Evolutionary conservation across 2,329 filamentous ascomycete genomes (phyloP).

Genomic region (Colletotrichum aenigma): DNA sequence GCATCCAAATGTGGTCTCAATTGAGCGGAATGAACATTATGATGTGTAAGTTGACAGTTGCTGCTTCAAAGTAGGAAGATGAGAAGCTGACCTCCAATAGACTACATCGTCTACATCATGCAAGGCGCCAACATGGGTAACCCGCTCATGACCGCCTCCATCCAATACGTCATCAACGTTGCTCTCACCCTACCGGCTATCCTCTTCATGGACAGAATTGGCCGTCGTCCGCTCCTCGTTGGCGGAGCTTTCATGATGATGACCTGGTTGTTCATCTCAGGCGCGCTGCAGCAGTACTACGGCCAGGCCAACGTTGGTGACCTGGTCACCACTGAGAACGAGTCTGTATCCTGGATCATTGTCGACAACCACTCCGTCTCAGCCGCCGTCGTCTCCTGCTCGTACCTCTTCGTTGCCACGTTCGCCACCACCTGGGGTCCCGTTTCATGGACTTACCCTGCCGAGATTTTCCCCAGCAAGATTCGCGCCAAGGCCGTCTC

Average conservation of each 20-base stretch:
- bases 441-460: constrained; percentile 52
- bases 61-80: background rate
- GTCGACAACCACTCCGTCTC: constrained; percentile 55
- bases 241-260: constrained; percentile 63
- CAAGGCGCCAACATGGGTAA: constrained; percentile 59
- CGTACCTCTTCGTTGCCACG: constrained; percentile 66
- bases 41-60: constrained; percentile 40
- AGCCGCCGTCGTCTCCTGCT: constrained; percentile 69
- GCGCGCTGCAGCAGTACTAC: constrained; percentile 64
- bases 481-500: constrained; percentile 50
- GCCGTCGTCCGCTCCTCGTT: constrained; percentile 61
- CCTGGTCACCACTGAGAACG: constrained; percentile 41
- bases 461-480: constrained; percentile 48
- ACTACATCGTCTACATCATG: constrained; percentile 67
- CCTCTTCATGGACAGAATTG: constrained; percentile 62
- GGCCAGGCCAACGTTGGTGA: constrained; percentile 52
- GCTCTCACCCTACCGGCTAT: constrained; percentile 64
- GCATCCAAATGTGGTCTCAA: constrained; percentile 64
- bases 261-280: constrained; percentile 66
- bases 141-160: constrained; percentile 62
- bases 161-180: constrained; percentile 70
- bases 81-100: constrained; percentile 19
- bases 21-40: constrained; percentile 66
- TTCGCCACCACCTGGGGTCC: constrained; percentile 47
- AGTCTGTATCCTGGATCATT: constrained; percentile 63